phyloP scores from a whole-genome alignment of 1,284 basidiomycete species.

The Hortiboletus rubellus region DNA sequence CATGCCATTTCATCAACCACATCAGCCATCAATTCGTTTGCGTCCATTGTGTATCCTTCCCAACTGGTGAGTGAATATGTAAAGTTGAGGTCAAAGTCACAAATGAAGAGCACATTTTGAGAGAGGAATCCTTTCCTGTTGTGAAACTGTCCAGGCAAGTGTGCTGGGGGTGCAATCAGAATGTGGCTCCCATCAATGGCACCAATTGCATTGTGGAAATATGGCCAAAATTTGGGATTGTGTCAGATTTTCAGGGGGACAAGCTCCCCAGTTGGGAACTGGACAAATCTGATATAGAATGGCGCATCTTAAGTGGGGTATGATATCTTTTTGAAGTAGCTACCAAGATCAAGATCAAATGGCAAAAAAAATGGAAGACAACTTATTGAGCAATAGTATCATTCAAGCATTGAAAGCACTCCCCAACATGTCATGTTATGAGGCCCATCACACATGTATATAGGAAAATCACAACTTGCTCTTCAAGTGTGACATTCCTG shows the following conservation, averaged over 20 bases:
- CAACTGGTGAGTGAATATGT: background rate
- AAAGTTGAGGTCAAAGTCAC: background rate
- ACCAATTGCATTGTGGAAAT: constrained; percentile 1
- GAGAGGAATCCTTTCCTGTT: constrained; percentile 20
- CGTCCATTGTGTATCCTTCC: background rate
- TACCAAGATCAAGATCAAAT: no score
- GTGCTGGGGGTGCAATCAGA: background rate
- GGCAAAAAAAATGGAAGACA: no score
- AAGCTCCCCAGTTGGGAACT: no score
- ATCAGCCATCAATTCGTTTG: no score
- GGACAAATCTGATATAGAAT: no score
- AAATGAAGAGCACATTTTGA: constrained; percentile 6
- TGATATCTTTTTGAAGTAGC: no score
- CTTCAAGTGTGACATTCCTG: background rate
- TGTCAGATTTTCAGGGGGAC: no score
- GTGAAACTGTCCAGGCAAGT: no score
- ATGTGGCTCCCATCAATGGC: constrained; percentile 7
- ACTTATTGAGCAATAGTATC: constrained; percentile 19
- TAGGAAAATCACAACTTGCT: constrained; percentile 22
- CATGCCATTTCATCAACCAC: no score
- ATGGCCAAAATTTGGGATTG: constrained; percentile 7
- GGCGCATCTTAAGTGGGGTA: no score
- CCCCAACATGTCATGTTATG: constrained; percentile 5
- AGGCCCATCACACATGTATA: constrained; percentile 16
- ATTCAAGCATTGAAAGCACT: constrained; percentile 22